phyloP scores from a whole-genome alignment of 2,329 filamentous ascomycete genomes.

The Penicillium sp. region DNA sequence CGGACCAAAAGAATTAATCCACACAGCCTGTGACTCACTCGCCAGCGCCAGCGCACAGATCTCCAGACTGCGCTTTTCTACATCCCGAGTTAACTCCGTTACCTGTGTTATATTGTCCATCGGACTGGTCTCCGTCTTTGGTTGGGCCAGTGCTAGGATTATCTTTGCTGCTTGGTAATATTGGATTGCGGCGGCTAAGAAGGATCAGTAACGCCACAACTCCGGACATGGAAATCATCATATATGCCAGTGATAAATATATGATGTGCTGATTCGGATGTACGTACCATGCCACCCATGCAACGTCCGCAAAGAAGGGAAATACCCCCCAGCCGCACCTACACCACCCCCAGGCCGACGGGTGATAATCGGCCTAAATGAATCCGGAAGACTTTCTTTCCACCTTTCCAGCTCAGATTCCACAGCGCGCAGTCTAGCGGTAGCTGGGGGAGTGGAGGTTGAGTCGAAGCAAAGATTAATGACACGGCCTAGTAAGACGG shows the following conservation, averaged over 20 bases:
- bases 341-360: too few species aligned
- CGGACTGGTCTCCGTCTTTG: constrained; percentile 3
- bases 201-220: too few species aligned
- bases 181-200: constrained; percentile 48
- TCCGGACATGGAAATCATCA: too few species aligned
- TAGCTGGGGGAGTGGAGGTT: constrained; percentile 6
- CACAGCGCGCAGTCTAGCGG: too few species aligned
- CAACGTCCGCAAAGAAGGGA: constrained; percentile 49
- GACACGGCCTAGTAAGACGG: constrained; percentile 48
- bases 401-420: constrained; percentile 34
- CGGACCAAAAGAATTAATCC: constrained; percentile 56
- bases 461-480: constrained; percentile 46
- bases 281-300: constrained; percentile 50
- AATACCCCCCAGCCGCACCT: constrained; percentile 9
- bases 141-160: constrained; percentile 34
- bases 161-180: constrained; percentile 46
- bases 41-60: constrained; percentile 54
- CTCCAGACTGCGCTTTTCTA: constrained; percentile 42
- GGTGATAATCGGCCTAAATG: constrained; percentile 37
- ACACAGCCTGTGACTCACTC: constrained; percentile 46
- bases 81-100: constrained; percentile 17
- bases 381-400: constrained; percentile 35
- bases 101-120: constrained; percentile 20
- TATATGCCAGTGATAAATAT: too few species aligned
- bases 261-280: too few species aligned